Conservation (phyloP, 306 rosid species). For the Gastrolobium villosum region DNA sequence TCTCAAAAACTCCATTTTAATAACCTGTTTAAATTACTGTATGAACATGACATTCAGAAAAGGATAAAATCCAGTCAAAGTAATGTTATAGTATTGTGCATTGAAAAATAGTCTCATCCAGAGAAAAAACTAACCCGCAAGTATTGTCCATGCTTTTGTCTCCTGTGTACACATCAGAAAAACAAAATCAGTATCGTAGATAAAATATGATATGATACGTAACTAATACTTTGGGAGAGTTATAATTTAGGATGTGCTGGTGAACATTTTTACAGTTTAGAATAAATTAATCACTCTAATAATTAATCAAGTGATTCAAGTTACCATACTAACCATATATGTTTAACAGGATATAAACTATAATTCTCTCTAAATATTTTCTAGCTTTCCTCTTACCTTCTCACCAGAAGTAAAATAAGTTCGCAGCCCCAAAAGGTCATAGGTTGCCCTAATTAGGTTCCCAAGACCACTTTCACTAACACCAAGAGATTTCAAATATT, state of each 20-base stretch:
- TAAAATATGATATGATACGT: constrained; percentile 26
- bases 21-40: constrained; percentile 5
- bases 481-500: constrained; percentile 91
- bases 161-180: constrained; percentile 62
- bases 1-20: constrained; percentile 3
- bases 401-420: constrained; percentile 98
- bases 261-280: constrained; percentile 1
- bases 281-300: constrained; percentile 12
- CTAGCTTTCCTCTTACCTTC: constrained; percentile 70
- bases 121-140: constrained; percentile 70
- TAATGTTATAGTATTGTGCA: constrained; percentile 9
- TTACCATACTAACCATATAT: background rate
- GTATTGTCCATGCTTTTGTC: constrained; percentile 99
- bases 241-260: constrained; percentile 1
- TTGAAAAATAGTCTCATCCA: constrained; percentile 37
- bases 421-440: constrained; percentile 81
- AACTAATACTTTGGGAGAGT: constrained; percentile 13
- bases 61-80: constrained; percentile 34
- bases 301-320: constrained; percentile 17
- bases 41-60: constrained; percentile 41
- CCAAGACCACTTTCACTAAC: constrained; percentile 96
- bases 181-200: constrained; percentile 44
- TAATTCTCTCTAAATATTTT: constrained; percentile 14
- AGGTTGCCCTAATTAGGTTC: constrained; percentile 90
- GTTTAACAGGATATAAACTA: constrained; percentile 13